Conservation (phyloP, 83 land plant species). For the Thuja plicata region DNA sequence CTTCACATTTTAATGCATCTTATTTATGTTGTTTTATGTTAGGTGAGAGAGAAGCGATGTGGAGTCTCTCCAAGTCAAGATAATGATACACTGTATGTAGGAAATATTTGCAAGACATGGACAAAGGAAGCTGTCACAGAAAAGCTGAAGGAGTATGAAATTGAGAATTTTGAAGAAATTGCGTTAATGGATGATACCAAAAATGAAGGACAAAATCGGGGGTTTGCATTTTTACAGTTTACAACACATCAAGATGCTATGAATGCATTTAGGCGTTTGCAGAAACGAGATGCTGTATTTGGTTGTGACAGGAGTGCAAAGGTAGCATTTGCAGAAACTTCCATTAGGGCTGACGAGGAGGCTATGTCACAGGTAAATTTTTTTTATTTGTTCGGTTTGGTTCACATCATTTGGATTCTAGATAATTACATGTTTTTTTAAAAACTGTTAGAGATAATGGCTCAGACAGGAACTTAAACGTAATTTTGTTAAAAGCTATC, state of each 20-base stretch:
- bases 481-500: background rate
- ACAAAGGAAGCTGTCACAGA: constrained; percentile 41
- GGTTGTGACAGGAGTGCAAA: constrained; percentile 55
- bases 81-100: constrained; percentile 53
- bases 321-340: constrained; percentile 55
- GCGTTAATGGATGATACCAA: constrained; percentile 38
- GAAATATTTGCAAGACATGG: constrained; percentile 67
- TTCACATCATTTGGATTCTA: background rate
- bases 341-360: constrained; percentile 47
- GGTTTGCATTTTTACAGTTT: constrained; percentile 54
- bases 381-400: background rate
- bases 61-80: constrained; percentile 54
- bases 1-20: background rate
- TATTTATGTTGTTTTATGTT: background rate
- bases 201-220: constrained; percentile 49
- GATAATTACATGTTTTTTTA: background rate
- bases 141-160: constrained; percentile 35
- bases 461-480: no score
- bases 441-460: background rate
- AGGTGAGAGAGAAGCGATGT: constrained; percentile 49
- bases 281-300: constrained; percentile 55
- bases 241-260: constrained; percentile 49
- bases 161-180: constrained; percentile 45
- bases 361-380: constrained; percentile 38
- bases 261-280: constrained; percentile 47